Base-by-base conservation (phyloP, 2,329 filamentous ascomycete genomes). In the Colletotrichum agaves region DNA sequence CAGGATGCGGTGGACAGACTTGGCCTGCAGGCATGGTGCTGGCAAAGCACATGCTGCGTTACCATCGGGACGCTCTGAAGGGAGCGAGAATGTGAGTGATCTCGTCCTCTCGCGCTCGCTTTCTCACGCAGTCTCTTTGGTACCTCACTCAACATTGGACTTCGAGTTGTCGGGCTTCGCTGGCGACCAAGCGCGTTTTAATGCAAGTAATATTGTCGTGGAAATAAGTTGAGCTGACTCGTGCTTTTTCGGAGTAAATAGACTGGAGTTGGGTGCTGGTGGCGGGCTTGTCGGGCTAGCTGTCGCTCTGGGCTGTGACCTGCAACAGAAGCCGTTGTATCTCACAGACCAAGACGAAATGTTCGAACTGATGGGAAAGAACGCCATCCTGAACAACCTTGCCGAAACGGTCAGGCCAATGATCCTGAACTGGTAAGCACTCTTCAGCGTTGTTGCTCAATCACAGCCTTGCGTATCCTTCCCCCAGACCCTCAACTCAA, bases 21-120 rank as follows among this genome's bases (percentile, higher is more conserved):
- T 98, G 96, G 96, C 95, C 94, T 3, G 95, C 95, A 0, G 96
- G 96, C 11, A 92, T 97, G 89, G 88, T 96, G 15, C 84, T 99
- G 60, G 88, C 92, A 19, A 93, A 91, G 78, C 97, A 98, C 77
- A 87, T 98, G 85, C 84, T 98, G 67, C 87, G 90, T 59, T 90
- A 90, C 75, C 91, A 93, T 73, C 83, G 82, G 70, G 80, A 86
- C n/a, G 82, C 87, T 71, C 78, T 97, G 70, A 79, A 79, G 64
- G 82, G 87, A 65, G 90, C 92, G 71, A 87, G 88, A 79, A 93
- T 97, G 93, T 97, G 78, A 78, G 90, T 87, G 74, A 55, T 52
- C 37, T 17, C 31, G 41, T 53, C 49, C 37, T 21, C n/a, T 33
- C 35, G n/a, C 17, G 11, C 33, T 56, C 44, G 35, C 44, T n/a